Percentiles rank a stretch among this genome's conserved stretches.
Evolutionary conservation across 2,329 filamentous ascomycete genomes (phyloP).

Genomic region (Verticillium nubilum): DNA sequence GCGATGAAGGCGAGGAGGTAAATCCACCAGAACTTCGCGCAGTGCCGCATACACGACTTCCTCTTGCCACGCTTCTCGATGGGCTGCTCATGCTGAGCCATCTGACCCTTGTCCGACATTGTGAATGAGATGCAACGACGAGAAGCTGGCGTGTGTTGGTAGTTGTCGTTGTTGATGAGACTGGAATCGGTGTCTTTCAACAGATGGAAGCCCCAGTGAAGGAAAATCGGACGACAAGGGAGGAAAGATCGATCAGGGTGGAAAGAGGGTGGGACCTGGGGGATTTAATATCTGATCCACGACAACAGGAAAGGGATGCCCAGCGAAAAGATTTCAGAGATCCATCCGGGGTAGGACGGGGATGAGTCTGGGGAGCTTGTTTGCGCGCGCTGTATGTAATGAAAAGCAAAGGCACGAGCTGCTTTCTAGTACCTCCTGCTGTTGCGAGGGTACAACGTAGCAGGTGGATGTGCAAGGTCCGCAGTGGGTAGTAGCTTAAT

Average conservation of each 20-base stretch:
- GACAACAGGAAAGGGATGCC: constrained; percentile 1
- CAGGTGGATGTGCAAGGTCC: neutral
- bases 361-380: neutral
- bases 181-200: neutral
- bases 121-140: constrained; percentile 4
- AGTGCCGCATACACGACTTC: constrained; percentile 38
- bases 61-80: constrained; percentile 24
- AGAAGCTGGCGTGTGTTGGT: neutral
- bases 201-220: neutral
- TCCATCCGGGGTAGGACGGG: constrained; percentile 8
- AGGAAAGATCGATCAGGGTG: neutral
- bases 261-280: constrained; percentile 6
- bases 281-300: constrained; percentile 4
- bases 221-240: neutral
- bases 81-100: constrained; percentile 27
- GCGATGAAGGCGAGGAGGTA: constrained; percentile 46
- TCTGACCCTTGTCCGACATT: constrained; percentile 33
- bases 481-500: neutral
- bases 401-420: neutral
- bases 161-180: neutral
- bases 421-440: neutral
- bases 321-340: constrained; percentile 1
- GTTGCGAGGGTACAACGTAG: neutral
- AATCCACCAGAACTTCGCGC: constrained; percentile 56
- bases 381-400: neutral